Percentiles rank a stretch among this genome's conserved stretches.
Conservation (phyloP, 2,329 filamentous ascomycete genomes). For the Aaosphaeria pasadenensis region DNA sequence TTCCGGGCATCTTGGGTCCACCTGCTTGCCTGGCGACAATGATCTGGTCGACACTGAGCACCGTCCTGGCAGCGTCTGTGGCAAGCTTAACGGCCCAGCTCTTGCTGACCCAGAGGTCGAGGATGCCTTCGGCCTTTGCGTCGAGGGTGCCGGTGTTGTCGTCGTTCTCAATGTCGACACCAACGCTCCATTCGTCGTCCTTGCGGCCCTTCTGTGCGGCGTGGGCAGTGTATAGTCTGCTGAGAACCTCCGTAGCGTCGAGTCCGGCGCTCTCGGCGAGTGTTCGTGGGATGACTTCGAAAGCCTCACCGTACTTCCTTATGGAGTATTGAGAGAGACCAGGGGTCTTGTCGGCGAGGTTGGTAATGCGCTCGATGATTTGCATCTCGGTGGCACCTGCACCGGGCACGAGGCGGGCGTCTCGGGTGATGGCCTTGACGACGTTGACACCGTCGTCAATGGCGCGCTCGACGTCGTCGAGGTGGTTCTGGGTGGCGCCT, state of each 20-base stretch:
- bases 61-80: constrained; percentile 88
- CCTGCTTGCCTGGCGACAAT: constrained; percentile 97
- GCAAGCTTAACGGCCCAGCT: constrained; percentile 96
- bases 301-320: constrained; percentile 94
- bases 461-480: constrained; percentile 94
- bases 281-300: constrained; percentile 92
- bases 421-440: constrained; percentile 95
- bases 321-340: constrained; percentile 95
- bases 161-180: constrained; percentile 90
- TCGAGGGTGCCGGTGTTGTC: constrained; percentile 79
- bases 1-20: constrained; percentile 92
- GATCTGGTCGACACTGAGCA: constrained; percentile 96
- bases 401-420: constrained; percentile 85
- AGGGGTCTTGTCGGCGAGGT: constrained; percentile 86
- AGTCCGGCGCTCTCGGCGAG: constrained; percentile 93
- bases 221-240: constrained; percentile 88
- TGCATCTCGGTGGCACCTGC: constrained; percentile 94
- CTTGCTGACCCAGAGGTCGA: constrained; percentile 90
- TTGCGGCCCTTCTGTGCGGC: constrained; percentile 54
- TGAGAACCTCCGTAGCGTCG: constrained; percentile 95
- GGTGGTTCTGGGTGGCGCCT: constrained; percentile 95
- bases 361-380: constrained; percentile 86
- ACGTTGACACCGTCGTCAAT: constrained; percentile 98
- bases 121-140: constrained; percentile 80
- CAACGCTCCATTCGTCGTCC: constrained; percentile 80